phyloP scores from a whole-genome alignment of 345 rosid genomes.

The Erysimum cheiranthoides region DNA sequence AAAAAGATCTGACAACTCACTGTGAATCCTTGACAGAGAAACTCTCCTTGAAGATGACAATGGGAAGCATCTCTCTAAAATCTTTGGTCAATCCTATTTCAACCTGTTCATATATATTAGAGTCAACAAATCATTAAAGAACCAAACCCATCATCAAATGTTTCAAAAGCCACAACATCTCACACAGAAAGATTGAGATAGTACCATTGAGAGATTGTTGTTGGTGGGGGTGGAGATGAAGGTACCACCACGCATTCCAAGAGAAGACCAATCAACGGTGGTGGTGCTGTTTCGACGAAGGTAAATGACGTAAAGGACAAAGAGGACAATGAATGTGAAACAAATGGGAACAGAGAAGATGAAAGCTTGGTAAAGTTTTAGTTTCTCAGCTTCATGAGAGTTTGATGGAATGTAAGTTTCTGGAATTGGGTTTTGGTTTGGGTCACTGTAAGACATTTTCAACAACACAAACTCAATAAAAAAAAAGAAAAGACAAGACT shows the following conservation, averaged over 20 bases:
- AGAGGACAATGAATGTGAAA: slow-evolving; percentile 68
- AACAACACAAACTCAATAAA: neutral
- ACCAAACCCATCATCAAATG: slow-evolving; percentile 18
- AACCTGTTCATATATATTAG: slow-evolving; percentile 44
- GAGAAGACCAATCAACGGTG: slow-evolving; percentile 69
- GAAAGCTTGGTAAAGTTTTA: slow-evolving; percentile 71
- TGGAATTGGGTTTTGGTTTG: slow-evolving; percentile 43
- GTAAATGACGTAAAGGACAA: slow-evolving; percentile 73
- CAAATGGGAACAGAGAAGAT: slow-evolving; percentile 71
- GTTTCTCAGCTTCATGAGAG: slow-evolving; percentile 45
- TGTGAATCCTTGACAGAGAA: slow-evolving; percentile 68
- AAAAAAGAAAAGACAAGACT: neutral
- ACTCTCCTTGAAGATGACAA: slow-evolving; percentile 74
- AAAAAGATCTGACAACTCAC: slow-evolving; percentile 51
- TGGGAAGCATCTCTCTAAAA: slow-evolving; percentile 84
- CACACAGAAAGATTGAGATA: neutral
- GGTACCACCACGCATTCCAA: slow-evolving; percentile 56
- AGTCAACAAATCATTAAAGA: neutral
- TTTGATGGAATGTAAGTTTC: slow-evolving; percentile 35
- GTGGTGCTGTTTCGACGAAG: slow-evolving; percentile 62
- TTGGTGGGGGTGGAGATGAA: slow-evolving; percentile 28
- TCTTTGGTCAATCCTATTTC: slow-evolving; percentile 79
- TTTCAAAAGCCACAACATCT: neutral
- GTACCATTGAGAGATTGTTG: slow-evolving; percentile 31
- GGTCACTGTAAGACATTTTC: slow-evolving; percentile 53